Base-by-base conservation (phyloP, 768 basidiomycete genomes). In the Terana coerulea region DNA sequence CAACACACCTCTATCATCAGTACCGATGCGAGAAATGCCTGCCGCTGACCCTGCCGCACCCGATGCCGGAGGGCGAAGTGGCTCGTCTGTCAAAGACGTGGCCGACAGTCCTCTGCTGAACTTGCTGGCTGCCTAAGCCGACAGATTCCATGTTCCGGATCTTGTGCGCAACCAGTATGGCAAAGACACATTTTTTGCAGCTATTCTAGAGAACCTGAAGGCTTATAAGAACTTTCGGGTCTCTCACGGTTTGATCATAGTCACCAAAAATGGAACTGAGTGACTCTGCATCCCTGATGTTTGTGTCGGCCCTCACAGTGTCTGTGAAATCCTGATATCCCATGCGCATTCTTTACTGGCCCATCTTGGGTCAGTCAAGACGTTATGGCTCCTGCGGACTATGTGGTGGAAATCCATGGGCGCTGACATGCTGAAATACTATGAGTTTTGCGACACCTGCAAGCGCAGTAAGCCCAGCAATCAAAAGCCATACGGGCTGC, bases 381-480 rank as follows among this genome's bases (percentile, higher is more conserved):
- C 72, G 0, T 14, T 73, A 0, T 30, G 50, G 1, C 70, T 68
- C 28, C 57, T 75, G 0, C 36, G 62, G 4, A 62, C 70, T 19
- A 65, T 73, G 0, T 75, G 73, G 72, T 74, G 74, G 74, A 67
- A 67, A n/a, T 49, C 60, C 0, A 68, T 75, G 47, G 61, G 56
- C 0, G 5, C 28, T 0, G 70, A 75, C 22, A 53, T 66, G 0
- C 43, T 61, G 4, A 47, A 54, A 0, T 73, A 41, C 34, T 72
- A 70, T 42, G 52, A 60, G 2, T 51, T 57, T 3, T 68, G 67
- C 45, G 2, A 14, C 5, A 56, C 53, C 15, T 68, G 67, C 43
- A 46, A 41, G 12, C 28, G 25, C 5, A 49, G 47, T 11, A 67
- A 67, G 46, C 34, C 59, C 0, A 24, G 14, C 12, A 64, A 51